A percentile compares a stretch with the other conserved stretches of the same genome.
Evolutionary conservation across 2,329 filamentous ascomycete species (phyloP).

Genomic region (Madurella mycetomatis): DNA sequence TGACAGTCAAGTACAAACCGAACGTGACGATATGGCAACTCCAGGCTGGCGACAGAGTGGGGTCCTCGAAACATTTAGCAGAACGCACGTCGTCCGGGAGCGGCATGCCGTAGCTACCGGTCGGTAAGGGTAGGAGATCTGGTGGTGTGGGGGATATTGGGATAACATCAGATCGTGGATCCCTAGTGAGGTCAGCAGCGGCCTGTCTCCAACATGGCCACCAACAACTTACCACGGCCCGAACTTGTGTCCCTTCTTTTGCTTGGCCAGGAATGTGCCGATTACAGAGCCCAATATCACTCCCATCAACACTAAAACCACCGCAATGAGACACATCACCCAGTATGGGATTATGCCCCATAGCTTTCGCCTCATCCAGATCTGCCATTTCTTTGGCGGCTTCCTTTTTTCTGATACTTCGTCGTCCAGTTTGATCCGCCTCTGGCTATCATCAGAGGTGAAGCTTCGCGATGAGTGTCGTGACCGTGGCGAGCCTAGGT

Average conservation of each 20-base stretch:
- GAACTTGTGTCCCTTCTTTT: conserved; percentile 27
- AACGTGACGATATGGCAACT: conserved; percentile 53
- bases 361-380: conserved; percentile 49
- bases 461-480: conserved; percentile 51
- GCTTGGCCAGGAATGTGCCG: conserved; percentile 40
- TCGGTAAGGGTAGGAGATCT: conserved; percentile 48
- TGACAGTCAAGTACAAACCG: conserved; percentile 37
- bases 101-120: conserved; percentile 54
- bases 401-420: conserved; percentile 45
- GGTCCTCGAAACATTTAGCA: conserved; percentile 54
- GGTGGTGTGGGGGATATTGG: conserved; percentile 49
- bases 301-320: conserved; percentile 49
- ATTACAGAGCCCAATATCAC: conserved; percentile 55
- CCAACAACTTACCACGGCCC: conserved; percentile 25
- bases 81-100: conserved; percentile 47
- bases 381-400: conserved; percentile 48
- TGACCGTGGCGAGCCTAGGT: conserved; percentile 48
- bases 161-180: conserved; percentile 40
- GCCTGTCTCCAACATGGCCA: neutral
- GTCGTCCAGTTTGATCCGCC: conserved; percentile 52
- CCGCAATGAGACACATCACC: conserved; percentile 50
- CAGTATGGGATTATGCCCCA: conserved; percentile 57
- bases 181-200: conserved; percentile 17
- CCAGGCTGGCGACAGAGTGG: conserved; percentile 56
- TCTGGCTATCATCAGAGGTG: conserved; percentile 46